phyloP scores from a whole-genome alignment of 1,284 basidiomycete species.

The Mycosarcoma mackinlayi region DNA sequence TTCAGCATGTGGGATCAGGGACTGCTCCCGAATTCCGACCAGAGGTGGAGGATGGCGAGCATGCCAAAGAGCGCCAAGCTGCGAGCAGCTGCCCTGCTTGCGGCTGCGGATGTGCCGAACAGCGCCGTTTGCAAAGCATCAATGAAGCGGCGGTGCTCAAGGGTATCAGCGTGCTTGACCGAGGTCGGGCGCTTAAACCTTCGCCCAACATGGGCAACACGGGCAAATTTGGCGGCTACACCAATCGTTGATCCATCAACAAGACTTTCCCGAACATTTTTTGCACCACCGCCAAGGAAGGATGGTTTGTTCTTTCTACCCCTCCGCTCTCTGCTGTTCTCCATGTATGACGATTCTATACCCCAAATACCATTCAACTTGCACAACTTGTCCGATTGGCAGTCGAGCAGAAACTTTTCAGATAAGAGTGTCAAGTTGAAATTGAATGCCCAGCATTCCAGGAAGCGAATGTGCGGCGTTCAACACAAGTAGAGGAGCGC shows the following conservation, averaged over 20 bases:
- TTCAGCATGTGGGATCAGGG: conserved; percentile 40
- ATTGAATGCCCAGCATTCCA: background rate
- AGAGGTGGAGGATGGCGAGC: conserved; percentile 6
- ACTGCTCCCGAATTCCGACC: conserved; percentile 20
- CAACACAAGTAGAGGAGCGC: background rate
- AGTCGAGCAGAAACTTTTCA: background rate
- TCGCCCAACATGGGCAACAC: conserved; percentile 37
- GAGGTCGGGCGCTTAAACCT: conserved; percentile 53
- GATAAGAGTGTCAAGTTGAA: background rate
- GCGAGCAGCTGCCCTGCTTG: conserved; percentile 35
- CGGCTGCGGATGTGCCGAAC: conserved; percentile 55
- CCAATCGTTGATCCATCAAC: conserved; percentile 22
- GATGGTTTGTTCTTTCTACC: background rate
- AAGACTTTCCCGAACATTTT: background rate
- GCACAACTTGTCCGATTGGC: background rate
- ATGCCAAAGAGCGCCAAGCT: conserved; percentile 1
- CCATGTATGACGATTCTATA: conserved; percentile 1
- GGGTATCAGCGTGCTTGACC: conserved; percentile 52
- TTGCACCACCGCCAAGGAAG: too few relatives aligned
- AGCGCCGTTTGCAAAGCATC: conserved; percentile 51
- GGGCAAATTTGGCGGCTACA: conserved; percentile 55
- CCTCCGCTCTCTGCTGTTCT: background rate
- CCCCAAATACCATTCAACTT: conserved; percentile 3
- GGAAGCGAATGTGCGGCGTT: conserved; percentile 6
- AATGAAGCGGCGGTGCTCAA: conserved; percentile 57